Percentiles rank a stretch among this genome's conserved stretches.
phyloP scores from a whole-genome alignment of 2,329 filamentous ascomycete genomes.

The Lachnellula hyalina region DNA sequence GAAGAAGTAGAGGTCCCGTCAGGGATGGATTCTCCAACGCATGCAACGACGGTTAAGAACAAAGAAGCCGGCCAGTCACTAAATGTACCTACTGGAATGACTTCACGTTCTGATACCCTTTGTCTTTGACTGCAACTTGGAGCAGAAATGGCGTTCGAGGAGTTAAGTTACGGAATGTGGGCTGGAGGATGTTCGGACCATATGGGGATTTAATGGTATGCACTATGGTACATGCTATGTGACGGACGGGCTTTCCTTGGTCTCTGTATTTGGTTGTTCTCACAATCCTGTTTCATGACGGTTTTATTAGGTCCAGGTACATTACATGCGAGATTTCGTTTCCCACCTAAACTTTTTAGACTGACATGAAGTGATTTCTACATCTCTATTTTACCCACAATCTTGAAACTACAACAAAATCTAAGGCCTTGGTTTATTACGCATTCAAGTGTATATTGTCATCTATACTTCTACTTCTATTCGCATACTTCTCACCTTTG shows the following conservation, averaged over 20 bases:
- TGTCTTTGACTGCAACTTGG: conserved; percentile 13
- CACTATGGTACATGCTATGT: conserved; percentile 9
- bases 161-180: conserved; percentile 7
- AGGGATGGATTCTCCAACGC: conserved; percentile 15
- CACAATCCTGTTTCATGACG: conserved; percentile 2
- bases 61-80: conserved; percentile 10
- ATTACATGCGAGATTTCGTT: conserved; percentile 10
- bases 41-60: conserved; percentile 11
- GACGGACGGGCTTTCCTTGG: background rate
- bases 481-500: background rate
- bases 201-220: conserved; percentile 12
- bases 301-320: conserved; percentile 8
- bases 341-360: no score
- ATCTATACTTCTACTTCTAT: no score
- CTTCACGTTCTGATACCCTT: conserved; percentile 17
- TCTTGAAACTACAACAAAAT: no score
- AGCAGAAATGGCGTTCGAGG: conserved; percentile 21
- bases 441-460: no score
- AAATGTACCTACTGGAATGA: conserved; percentile 15
- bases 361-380: no score
- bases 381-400: no score
- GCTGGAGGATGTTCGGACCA: conserved; percentile 2
- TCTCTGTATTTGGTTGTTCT: conserved; percentile 1
- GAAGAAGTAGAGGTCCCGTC: conserved; percentile 21
- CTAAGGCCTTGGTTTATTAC: no score